phyloP scores from a whole-genome alignment of 1,284 basidiomycete species.

The Irpex sp. region DNA sequence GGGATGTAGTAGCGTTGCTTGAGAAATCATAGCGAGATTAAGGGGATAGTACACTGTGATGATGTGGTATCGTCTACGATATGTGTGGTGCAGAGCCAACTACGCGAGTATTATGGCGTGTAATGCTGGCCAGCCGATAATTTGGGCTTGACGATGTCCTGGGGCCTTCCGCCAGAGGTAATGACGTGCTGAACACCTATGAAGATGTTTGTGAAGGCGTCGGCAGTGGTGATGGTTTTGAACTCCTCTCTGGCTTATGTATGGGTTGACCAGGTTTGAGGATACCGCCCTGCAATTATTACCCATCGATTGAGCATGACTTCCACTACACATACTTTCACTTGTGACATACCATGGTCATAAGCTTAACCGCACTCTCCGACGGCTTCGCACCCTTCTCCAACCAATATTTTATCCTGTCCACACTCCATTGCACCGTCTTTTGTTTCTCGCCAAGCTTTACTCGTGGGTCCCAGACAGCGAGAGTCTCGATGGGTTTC shows the following conservation, averaged over 20 bases:
- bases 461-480: conserved; percentile 79
- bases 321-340: background rate
- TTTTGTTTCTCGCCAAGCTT: conserved; percentile 53
- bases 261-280: conserved; percentile 10
- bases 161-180: background rate
- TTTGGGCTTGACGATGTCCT: background rate
- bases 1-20: conserved; percentile 53
- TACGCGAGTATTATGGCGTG: background rate
- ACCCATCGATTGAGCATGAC: conserved; percentile 12
- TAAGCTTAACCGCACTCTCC: conserved; percentile 70
- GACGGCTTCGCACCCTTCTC: conserved; percentile 81
- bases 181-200: background rate
- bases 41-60: background rate
- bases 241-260: conserved; percentile 3
- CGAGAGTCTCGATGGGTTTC: conserved; percentile 88
- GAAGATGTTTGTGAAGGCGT: background rate
- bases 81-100: background rate
- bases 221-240: background rate
- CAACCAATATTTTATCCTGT: conserved; percentile 90
- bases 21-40: conserved; percentile 10
- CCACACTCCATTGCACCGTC: conserved; percentile 85
- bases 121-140: background rate
- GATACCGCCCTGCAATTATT: conserved; percentile 35
- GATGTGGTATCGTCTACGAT: conserved; percentile 3
- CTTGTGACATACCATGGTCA: conserved; percentile 69